Evolutionary conservation across 2,329 filamentous ascomycete genomes (phyloP), one percentile per base, ranked within the genome.

Genomic region (Penicillium sp.): DNA sequence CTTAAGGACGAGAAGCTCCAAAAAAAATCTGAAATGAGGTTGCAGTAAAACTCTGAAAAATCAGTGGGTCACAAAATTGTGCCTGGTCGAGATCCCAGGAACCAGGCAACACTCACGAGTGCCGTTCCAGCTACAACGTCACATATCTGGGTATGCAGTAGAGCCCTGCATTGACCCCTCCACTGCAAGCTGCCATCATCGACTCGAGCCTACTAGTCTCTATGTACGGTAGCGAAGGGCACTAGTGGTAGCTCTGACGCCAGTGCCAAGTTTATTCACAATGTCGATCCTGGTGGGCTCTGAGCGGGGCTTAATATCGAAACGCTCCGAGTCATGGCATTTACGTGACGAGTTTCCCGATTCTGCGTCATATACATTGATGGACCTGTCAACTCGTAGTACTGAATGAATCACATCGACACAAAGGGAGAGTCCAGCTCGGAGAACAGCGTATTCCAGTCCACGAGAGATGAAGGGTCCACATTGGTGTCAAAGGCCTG

Each of bases 401-500:
- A 3, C 2, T 1, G 13, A 9, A 29, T 42, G 8, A 13, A 46
- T 45, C 44, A 53, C 20, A 50, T 42, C 13, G 52, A 54, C 28
- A 53, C 3, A 7, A 58, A 56, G 3, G 53, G 48, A 8, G 52
- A 44, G 9, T 63, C 60, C 3, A 59, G 42, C 15, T 60, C 57
- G 3, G 37, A 40, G 23, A 62, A 49, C 13, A 62, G 40, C 12
- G 48, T 42, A 15, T 49, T 54, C 59, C 56, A 63, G 41, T 62
- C 54, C 3, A 62, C 37, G 18, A 50, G 20, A n/a, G 39, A 35
- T 13, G 47, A 44, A 2, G 53, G 37, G 23, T 58, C 57, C 42
- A 54, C 50, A 32, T 46, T 51, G 9, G 50, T 45, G 44, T 56
- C 56, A 35, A 61, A 61, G n/a, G 49, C 46, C 39, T 61, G 45